phyloP scores from a whole-genome alignment of 163 green algal species.

The Scenedesmus sp. region DNA sequence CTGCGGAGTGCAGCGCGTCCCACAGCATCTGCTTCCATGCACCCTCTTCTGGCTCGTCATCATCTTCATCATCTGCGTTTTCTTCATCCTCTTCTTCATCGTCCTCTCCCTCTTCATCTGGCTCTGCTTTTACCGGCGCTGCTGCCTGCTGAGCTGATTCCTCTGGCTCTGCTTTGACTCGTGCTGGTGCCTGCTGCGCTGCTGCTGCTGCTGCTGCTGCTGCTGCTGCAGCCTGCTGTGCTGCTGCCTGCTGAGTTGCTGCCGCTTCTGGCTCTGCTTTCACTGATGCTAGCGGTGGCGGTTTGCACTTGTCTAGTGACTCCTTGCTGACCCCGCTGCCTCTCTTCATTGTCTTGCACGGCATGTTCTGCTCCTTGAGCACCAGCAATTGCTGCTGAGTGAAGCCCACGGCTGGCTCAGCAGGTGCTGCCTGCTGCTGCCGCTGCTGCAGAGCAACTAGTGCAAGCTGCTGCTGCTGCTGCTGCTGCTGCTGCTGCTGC shows the following conservation, averaged over 20 bases:
- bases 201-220: no score
- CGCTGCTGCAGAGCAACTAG: constrained; percentile 10
- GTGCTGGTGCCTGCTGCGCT: no score
- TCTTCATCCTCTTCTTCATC: background rate
- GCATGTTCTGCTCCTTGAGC: constrained; percentile 83
- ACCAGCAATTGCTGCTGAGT: constrained; percentile 74
- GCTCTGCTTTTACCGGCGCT: no score
- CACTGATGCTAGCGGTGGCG: constrained; percentile 9
- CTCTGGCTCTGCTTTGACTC: no score
- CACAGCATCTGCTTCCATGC: background rate
- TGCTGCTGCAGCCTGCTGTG: no score
- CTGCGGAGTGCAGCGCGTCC: no score
- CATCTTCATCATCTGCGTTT: no score
- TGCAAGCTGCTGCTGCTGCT: background rate
- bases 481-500: no score
- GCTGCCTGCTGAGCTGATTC: no score
- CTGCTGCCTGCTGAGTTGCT: no score
- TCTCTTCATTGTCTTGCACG: constrained; percentile 63
- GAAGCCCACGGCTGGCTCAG: constrained; percentile 63
- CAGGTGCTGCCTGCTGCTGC: background rate
- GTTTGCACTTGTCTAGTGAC: constrained; percentile 13
- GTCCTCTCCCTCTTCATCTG: background rate
- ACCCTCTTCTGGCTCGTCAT: background rate
- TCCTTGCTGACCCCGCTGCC: constrained; percentile 45
- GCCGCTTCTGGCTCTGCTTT: no score